These are phyloP conservation scores for Achaetomiella virescens DNA, from an alignment of 495 filamentous ascomycete species.

Conservation along the genomic window DNA sequence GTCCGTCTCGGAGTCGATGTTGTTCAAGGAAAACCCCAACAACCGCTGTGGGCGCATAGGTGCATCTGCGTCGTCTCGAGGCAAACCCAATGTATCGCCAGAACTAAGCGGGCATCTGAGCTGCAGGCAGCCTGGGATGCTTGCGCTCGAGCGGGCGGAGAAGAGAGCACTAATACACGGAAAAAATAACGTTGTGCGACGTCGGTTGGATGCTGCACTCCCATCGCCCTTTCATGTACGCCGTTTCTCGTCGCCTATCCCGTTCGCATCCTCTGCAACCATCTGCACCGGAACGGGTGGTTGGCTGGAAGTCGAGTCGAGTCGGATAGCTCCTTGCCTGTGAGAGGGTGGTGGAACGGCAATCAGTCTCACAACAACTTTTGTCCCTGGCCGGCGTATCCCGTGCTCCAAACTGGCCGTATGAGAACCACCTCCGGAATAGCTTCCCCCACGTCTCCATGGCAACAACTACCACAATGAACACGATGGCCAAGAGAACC, in stretches of 20 bases:
- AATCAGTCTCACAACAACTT: neutral
- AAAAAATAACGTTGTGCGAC: neutral
- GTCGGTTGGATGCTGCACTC: neutral
- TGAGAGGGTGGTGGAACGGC: neutral
- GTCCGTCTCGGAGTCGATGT: no score
- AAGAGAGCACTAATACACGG: neutral
- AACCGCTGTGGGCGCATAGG: no score
- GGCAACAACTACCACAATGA: conserved; percentile 30
- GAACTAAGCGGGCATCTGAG: no score
- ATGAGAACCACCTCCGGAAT: conserved; percentile 26
- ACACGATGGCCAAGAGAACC: conserved; percentile 28
- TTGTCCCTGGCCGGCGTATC: neutral
- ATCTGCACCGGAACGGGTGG: conserved; percentile 6
- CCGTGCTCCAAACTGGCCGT: neutral
- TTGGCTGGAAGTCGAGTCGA: conserved; percentile 9
- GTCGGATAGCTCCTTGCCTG: conserved; percentile 21
- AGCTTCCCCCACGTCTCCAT: conserved; percentile 33
- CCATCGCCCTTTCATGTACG: neutral
- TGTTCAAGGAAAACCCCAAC: no score
- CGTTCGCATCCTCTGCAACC: neutral
- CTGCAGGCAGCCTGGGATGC: no score
- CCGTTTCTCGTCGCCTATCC: neutral
- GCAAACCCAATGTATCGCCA: no score
- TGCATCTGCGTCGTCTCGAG: no score
- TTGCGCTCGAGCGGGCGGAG: neutral